These are phyloP conservation scores for Aspergillus funiculosus DNA, from an alignment of 495 filamentous ascomycete species.

Conservation along the genomic window DNA sequence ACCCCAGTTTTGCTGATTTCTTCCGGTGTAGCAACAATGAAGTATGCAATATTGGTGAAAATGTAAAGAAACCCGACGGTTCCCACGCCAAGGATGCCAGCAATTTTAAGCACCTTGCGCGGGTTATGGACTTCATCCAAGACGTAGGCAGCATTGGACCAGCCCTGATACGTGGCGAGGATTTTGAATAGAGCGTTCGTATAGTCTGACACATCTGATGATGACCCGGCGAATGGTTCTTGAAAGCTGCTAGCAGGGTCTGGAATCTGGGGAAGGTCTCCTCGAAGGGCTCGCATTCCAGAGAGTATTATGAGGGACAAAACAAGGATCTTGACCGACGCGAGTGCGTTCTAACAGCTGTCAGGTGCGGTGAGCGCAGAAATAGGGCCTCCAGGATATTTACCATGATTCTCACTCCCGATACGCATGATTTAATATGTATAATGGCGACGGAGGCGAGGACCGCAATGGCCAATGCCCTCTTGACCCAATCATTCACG, in stretches of 20 bases:
- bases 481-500: conserved; percentile 29
- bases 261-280: conserved; percentile 25
- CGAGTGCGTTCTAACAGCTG: conserved; percentile 25
- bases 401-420: conserved; percentile 30
- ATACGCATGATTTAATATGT: conserved; percentile 15
- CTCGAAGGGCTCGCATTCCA: conserved; percentile 31
- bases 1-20: conserved; percentile 58
- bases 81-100: conserved; percentile 50
- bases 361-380: not conserved
- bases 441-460: conserved; percentile 27
- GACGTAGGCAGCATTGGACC: conserved; percentile 63
- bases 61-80: conserved; percentile 56
- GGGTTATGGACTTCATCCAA: conserved; percentile 67
- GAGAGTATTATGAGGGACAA: conserved; percentile 38
- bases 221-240: conserved; percentile 31
- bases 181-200: conserved; percentile 62
- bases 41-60: conserved; percentile 63
- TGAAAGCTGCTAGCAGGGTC: conserved; percentile 31
- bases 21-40: conserved; percentile 56
- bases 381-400: not conserved
- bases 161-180: conserved; percentile 60
- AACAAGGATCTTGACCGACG: conserved; percentile 34
- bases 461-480: conserved; percentile 28
- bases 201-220: conserved; percentile 27
- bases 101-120: conserved; percentile 56